Evolutionary conservation across 805 yeast species (phyloP).

Genomic region (Barnettozyma botsteinii): DNA sequence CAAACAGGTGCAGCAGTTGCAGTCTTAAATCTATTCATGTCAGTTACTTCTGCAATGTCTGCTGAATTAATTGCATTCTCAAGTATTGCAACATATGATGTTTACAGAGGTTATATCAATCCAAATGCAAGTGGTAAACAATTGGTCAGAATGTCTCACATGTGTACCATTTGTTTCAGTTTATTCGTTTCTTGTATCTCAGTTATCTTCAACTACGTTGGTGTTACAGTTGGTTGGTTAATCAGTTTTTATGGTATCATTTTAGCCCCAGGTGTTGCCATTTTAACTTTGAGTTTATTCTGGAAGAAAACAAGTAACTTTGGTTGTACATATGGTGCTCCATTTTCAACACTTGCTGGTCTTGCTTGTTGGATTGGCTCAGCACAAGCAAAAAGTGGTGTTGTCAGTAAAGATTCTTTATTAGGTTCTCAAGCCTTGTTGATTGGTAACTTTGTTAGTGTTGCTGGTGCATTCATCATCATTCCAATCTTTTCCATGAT

Average conservation of each 20-base stretch:
- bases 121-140: slow-evolving; percentile 35
- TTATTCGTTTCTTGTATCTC: slow-evolving; percentile 34
- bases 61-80: slow-evolving; percentile 36
- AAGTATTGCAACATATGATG: slow-evolving; percentile 39
- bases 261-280: slow-evolving; percentile 32
- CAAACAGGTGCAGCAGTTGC: slow-evolving; percentile 32
- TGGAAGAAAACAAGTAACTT: slow-evolving; percentile 20
- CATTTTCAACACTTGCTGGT: slow-evolving; percentile 22
- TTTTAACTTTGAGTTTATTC: slow-evolving; percentile 31
- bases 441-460: slow-evolving; percentile 20
- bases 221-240: slow-evolving; percentile 38
- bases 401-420: slow-evolving; percentile 16
- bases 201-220: slow-evolving; percentile 35
- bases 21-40: slow-evolving; percentile 35
- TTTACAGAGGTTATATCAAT: slow-evolving; percentile 39
- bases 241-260: slow-evolving; percentile 35
- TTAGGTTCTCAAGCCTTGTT: slow-evolving; percentile 15
- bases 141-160: slow-evolving; percentile 31
- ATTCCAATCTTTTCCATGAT: slow-evolving; percentile 26
- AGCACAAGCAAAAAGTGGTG: slow-evolving; percentile 20
- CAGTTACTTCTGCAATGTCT: slow-evolving; percentile 37
- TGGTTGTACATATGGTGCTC: slow-evolving; percentile 22
- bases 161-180: slow-evolving; percentile 34
- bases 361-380: slow-evolving; percentile 24
- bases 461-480: slow-evolving; percentile 28